Percentiles rank a stretch among this genome's conserved stretches.
These are phyloP conservation scores for Afroboletus lepidellus DNA, from an alignment of 1,284 basidiomycete species.

Conservation along the genomic window DNA sequence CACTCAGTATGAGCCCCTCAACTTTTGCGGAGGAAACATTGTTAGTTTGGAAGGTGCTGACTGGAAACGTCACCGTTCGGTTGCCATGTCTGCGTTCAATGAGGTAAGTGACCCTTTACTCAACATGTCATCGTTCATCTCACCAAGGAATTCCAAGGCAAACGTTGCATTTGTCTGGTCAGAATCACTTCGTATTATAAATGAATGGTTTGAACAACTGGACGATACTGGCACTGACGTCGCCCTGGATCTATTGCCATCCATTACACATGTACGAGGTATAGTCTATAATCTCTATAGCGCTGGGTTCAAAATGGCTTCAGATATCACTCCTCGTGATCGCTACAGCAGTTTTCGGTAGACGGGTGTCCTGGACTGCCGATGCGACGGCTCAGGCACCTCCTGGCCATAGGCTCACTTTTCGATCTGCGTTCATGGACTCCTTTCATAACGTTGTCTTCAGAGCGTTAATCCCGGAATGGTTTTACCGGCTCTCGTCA, in stretches of 20 bases:
- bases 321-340: constrained; percentile 43
- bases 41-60: constrained; percentile 19
- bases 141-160: constrained; percentile 25
- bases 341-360: constrained; percentile 43
- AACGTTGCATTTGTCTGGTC: constrained; percentile 47
- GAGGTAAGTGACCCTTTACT: constrained; percentile 15
- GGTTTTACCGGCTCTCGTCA: constrained; percentile 32
- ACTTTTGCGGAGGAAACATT: constrained; percentile 24
- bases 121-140: not conserved
- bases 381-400: constrained; percentile 29
- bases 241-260: constrained; percentile 32
- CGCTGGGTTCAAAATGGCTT: not conserved
- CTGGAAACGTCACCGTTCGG: constrained; percentile 30
- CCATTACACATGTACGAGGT: constrained; percentile 30
- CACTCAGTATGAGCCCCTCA: constrained; percentile 19
- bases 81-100: constrained; percentile 31
- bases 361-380: constrained; percentile 34
- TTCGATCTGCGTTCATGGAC: constrained; percentile 35
- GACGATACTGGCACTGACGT: constrained; percentile 21
- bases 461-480: constrained; percentile 34
- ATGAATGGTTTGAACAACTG: constrained; percentile 45
- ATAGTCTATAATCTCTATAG: not conserved
- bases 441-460: constrained; percentile 33
- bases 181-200: constrained; percentile 40
- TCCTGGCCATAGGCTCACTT: constrained; percentile 34